Base-by-base conservation (phyloP, 495 filamentous ascomycete genomes). In the Podospora australis region DNA sequence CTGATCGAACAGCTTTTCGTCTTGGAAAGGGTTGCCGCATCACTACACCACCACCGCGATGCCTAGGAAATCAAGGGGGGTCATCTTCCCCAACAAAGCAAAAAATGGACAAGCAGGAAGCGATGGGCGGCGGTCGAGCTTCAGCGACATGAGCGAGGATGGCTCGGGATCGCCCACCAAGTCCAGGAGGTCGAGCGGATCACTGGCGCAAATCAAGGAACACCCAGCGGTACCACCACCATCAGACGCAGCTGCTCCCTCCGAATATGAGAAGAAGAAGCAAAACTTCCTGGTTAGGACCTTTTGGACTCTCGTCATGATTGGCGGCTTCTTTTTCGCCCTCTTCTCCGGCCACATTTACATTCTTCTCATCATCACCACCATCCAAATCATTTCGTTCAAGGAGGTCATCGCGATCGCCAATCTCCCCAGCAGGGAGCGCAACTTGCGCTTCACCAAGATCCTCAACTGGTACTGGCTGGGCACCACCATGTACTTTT, bases 361-460 rank as follows among this genome's bases (percentile, higher is more conserved):
- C 70, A 83, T 99, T 54, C 85, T 99, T 62, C 84, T 76, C 46
- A 82, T 96, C 57, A 84, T 96, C 35, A 96, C 92, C 26, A 87
- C 82, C 21, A 77, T 99, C 22, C 94, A 99, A 65, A 91, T 99
- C 58, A 76, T 97, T 46, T 96, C 90, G 10, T 99, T 97, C 79
- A 97, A 97, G 72, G 94, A 99, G 65, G 94, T 99, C 53, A 96
- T 99, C 62, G 90, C 90, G 46, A 99, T 99, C 57, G 85, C 92
- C 54, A 94, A 90, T 66, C 87, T 96, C 7, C 89, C 91, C 22
- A 95, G 87, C 58, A 80, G 85, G 51, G 90, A 90, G 52, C 84
- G 90, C 67, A 88, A 91, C 62, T 73, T 97, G 19, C 86, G 84
- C 19, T 95, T 95, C 62, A 96, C 94, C 57, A 95, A 96, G 71